Base-by-base conservation (phyloP, 768 basidiomycete genomes). In the Paxillus rubicundulus region DNA sequence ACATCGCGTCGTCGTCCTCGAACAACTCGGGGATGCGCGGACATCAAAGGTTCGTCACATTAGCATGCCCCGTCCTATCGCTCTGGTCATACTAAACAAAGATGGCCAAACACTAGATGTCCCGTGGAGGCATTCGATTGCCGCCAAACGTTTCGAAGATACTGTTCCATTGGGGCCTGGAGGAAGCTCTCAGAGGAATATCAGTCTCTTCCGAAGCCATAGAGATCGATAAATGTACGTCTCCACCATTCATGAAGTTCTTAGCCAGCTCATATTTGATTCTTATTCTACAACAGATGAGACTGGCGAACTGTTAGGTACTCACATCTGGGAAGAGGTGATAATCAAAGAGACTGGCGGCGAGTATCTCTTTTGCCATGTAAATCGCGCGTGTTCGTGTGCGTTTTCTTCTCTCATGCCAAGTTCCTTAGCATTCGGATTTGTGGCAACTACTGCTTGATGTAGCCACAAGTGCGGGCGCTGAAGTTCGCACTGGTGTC, bases 121-220 rank as follows among this genome's bases (percentile, higher is more conserved):
- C 66, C 18, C 64, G 53, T 18, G 73, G 69, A 42, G 79, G 78
- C 18, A 62, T 78, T 43, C 74, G 78, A 27, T 70, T 82, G 7
- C 80, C 82, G 38, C 82, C 84, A 13, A 84, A 85, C 52, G 75
- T 83, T 68, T 80, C 81, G 30, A 75, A 76, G 47, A 67, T 84
- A 4, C 64, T 85, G 21, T 72, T 74, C 49, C 72, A 77, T 53
- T 86, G 84, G 83, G 82, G 79, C 13, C 71, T 81, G 2, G 74
- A 69, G 20, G 73, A 77, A 16, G 61, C 68, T 7, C 63, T 85
- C 43, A 66, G 67, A 7, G 67, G 72, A 39, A 71, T 74, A 21
- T 54, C 66, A 2, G 32, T 67, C 12, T 54, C 59, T 34, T 63
- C 61, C 9, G 34, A 28, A 21, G 58, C 58, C 14, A 52, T 70